A percentile compares a stretch with the other conserved stretches of the same genome.
Evolutionary conservation across 2,329 filamentous ascomycete species (phyloP).

Genomic region (Dactylellina cionopaga): DNA sequence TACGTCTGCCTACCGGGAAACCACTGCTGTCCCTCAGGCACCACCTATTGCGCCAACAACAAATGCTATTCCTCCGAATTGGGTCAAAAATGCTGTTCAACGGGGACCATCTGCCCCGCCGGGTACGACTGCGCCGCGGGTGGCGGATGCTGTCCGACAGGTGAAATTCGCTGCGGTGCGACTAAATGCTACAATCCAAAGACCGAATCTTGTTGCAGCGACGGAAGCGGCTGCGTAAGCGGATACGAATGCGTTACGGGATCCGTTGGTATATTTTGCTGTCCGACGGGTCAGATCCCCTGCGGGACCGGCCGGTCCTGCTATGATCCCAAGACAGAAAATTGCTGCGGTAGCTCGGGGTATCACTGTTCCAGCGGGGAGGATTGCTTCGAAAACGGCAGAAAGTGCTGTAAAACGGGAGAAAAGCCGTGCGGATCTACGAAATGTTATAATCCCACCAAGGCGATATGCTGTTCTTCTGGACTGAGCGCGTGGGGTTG

Average conservation of each 20-base stretch:
- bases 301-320: too few species aligned
- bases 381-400: too few species aligned
- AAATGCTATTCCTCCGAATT: not conserved
- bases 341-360: too few species aligned
- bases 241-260: constrained; percentile 2
- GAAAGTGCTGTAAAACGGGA: not conserved
- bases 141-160: not conserved
- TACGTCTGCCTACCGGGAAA: not conserved
- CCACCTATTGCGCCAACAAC: not conserved
- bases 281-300: too few species aligned
- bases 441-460: constrained; percentile 6
- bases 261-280: too few species aligned
- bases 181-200: constrained; percentile 8
- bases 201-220: constrained; percentile 5
- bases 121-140: not conserved
- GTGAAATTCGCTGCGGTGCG: not conserved
- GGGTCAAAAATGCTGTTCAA: constrained; percentile 6
- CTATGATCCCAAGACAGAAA: too few species aligned
- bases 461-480: not conserved
- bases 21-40: not conserved
- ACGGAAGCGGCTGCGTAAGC: not conserved
- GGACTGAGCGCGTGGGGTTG: not conserved
- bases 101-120: not conserved
- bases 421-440: not conserved
- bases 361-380: too few species aligned